Conservation (phyloP, 2,329 filamentous ascomycete genomes). For the Colletotrichum sp. region DNA sequence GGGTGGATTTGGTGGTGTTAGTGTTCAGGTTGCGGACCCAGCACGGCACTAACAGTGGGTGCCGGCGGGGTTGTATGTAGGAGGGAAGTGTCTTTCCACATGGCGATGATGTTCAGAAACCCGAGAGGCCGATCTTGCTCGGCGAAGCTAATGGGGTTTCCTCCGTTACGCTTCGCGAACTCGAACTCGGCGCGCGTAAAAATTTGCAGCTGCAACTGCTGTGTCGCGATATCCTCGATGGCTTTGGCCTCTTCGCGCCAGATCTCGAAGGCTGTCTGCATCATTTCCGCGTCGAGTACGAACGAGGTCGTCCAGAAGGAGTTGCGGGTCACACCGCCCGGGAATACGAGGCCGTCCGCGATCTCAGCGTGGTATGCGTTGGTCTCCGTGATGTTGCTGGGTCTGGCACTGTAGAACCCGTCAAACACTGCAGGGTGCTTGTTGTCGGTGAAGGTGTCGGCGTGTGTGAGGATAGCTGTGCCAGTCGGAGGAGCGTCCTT, state of each 20-base stretch:
- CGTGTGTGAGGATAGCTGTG: conserved; percentile 15
- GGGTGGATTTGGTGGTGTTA: too few relatives aligned
- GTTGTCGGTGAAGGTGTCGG: conserved; percentile 5
- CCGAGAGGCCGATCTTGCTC: conserved; percentile 20
- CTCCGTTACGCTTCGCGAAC: conserved; percentile 30
- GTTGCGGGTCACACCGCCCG: not conserved
- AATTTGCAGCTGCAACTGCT: conserved; percentile 37
- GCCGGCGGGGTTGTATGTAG: too few relatives aligned
- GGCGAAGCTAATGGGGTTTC: conserved; percentile 33
- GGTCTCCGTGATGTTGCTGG: not conserved
- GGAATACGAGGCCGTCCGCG: conserved; percentile 4
- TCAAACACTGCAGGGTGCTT: conserved; percentile 25
- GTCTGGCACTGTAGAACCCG: conserved; percentile 14
- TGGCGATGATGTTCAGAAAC: conserved; percentile 24
- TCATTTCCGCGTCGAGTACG: not conserved
- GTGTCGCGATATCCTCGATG: conserved; percentile 23
- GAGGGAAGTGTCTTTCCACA: conserved; percentile 24
- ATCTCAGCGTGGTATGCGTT: conserved; percentile 23
- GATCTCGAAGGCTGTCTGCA: not conserved
- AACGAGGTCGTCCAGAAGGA: conserved; percentile 25
- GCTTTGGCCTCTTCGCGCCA: conserved; percentile 20
- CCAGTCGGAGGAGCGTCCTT: not conserved
- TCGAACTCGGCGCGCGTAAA: conserved; percentile 39
- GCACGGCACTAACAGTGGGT: too few relatives aligned
- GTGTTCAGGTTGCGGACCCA: too few relatives aligned